phyloP scores from a whole-genome alignment of 2,329 filamentous ascomycete genomes.

The Alternaria triticimaculans region DNA sequence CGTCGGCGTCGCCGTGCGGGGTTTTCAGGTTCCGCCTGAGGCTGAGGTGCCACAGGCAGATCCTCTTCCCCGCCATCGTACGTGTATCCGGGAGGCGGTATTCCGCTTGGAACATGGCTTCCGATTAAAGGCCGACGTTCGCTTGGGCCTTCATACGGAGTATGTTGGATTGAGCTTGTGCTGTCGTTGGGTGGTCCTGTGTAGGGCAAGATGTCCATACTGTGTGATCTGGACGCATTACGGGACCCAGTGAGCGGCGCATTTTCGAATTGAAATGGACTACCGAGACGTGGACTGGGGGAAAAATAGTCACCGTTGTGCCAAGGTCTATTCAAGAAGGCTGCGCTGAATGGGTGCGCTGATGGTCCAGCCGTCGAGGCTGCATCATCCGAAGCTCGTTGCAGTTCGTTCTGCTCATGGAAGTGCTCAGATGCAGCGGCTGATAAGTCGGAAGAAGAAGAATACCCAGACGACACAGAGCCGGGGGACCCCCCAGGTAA shows the following conservation, averaged over 20 bases:
- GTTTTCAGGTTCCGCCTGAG: background rate
- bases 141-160: background rate
- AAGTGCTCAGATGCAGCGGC: background rate
- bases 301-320: background rate
- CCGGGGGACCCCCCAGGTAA: background rate
- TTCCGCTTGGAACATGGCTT: background rate
- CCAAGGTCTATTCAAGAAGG: background rate
- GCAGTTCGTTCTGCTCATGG: background rate
- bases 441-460: background rate
- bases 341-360: background rate
- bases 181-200: background rate
- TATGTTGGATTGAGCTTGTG: background rate
- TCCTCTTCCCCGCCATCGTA: background rate
- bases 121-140: background rate
- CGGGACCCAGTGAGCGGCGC: background rate
- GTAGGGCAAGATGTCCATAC: background rate
- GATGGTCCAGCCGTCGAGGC: background rate
- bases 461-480: background rate
- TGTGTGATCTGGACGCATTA: background rate
- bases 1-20: background rate
- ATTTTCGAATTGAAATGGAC: background rate
- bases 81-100: background rate
- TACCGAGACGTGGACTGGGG: background rate
- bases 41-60: background rate
- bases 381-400: background rate